A percentile compares a stretch with the other conserved stretches of the same genome.
phyloP scores from a whole-genome alignment of 495 filamentous ascomycete species.

The Beverwykella pulmonaria region DNA sequence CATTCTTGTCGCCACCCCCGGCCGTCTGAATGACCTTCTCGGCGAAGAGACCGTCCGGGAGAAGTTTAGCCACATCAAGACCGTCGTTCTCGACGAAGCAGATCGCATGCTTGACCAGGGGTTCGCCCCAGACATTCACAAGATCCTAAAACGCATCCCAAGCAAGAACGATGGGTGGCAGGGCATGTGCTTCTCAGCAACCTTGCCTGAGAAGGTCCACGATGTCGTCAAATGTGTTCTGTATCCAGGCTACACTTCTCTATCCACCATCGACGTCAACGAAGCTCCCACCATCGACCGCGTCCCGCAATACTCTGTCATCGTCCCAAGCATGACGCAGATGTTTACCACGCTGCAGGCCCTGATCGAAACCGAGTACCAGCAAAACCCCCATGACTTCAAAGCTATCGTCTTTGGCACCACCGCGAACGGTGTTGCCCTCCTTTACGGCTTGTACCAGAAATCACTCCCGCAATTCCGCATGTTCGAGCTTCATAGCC shows the following conservation, averaged over 20 bases:
- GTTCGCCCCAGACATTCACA: constrained; percentile 60
- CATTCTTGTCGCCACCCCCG: constrained; percentile 65
- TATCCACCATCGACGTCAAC: constrained; percentile 64
- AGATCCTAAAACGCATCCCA: constrained; percentile 61
- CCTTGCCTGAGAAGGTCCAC: constrained; percentile 64
- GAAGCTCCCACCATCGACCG: constrained; percentile 63
- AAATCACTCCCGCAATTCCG: constrained; percentile 49
- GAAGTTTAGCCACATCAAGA: constrained; percentile 56
- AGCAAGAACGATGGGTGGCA: constrained; percentile 61
- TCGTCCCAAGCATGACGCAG: constrained; percentile 54
- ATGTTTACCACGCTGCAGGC: constrained; percentile 54
- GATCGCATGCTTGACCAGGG: constrained; percentile 69
- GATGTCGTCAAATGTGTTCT: constrained; percentile 63
- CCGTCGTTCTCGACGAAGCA: constrained; percentile 67
- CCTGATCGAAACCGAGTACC: constrained; percentile 37
- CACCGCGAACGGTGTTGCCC: constrained; percentile 64
- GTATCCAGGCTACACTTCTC: constrained; percentile 57
- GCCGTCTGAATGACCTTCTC: constrained; percentile 65
- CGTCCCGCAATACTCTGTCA: constrained; percentile 62
- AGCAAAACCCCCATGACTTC: constrained; percentile 47
- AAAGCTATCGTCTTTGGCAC: constrained; percentile 73
- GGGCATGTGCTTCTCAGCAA: constrained; percentile 74
- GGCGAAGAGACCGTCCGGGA: constrained; percentile 50
- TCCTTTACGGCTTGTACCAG: constrained; percentile 55
- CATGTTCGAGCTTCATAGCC: constrained; percentile 63